Conservation (phyloP, 1,284 basidiomycete species). For the Stereum hirsutum region DNA sequence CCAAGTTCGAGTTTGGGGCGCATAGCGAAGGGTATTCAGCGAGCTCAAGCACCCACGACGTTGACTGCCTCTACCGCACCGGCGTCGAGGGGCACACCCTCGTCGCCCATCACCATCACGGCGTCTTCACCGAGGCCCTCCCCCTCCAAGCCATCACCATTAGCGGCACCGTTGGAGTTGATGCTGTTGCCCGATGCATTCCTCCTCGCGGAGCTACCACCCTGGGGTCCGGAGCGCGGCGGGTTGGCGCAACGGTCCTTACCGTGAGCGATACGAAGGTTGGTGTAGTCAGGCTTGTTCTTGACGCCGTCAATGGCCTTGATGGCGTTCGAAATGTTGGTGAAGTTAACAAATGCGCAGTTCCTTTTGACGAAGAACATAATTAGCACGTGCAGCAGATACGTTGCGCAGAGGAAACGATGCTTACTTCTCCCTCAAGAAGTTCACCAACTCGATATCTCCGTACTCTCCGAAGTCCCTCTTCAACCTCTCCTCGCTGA, state of each 20-base stretch:
- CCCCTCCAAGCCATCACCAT: no score
- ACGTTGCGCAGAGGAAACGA: background rate
- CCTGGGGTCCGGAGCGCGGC: slow-evolving; percentile 73
- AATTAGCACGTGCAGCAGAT: background rate
- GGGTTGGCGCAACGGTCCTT: slow-evolving; percentile 93
- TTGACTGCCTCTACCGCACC: no score
- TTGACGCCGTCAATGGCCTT: slow-evolving; percentile 93
- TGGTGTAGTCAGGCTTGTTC: slow-evolving; percentile 75
- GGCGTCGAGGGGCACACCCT: no score
- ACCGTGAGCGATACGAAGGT: slow-evolving; percentile 82
- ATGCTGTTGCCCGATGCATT: slow-evolving; percentile 16
- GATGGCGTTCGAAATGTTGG: slow-evolving; percentile 87
- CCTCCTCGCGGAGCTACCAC: slow-evolving; percentile 32
- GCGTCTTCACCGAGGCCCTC: no score
- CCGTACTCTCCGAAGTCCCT: slow-evolving; percentile 89
- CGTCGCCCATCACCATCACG: no score
- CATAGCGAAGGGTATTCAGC: no score
- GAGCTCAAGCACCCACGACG: no score
- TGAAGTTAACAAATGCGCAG: slow-evolving; percentile 93
- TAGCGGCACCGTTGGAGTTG: no score
- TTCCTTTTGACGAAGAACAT: slow-evolving; percentile 44
- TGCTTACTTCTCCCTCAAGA: slow-evolving; percentile 84
- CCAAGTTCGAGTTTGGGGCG: no score
- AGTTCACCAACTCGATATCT: slow-evolving; percentile 93
- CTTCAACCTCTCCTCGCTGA: slow-evolving; percentile 79